These are phyloP conservation scores for Macrophomina phaseolina DNA, from an alignment of 2,329 filamentous ascomycete genomes.

Conservation along the genomic window DNA sequence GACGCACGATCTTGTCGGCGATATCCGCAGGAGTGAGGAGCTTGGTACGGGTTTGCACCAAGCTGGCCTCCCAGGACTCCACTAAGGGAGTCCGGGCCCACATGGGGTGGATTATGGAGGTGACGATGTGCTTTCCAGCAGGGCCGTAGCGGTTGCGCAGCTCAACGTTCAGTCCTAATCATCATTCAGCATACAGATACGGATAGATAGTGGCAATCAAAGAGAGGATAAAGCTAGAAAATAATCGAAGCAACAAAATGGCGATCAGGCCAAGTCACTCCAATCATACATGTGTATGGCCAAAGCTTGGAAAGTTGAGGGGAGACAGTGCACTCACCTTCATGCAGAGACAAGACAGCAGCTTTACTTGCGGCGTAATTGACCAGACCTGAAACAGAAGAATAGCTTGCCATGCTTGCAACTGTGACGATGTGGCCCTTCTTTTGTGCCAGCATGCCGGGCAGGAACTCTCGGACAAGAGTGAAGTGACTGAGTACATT, in stretches of 20 bases:
- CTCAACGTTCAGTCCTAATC: conserved; percentile 36
- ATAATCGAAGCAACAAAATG: neutral
- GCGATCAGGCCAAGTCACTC: too few relatives aligned
- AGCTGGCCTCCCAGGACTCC: conserved; percentile 30
- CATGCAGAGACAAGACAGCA: conserved; percentile 38
- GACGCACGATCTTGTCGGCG: conserved; percentile 34
- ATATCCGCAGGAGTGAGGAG: conserved; percentile 34
- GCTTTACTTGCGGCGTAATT: conserved; percentile 40
- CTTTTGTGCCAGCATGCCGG: conserved; percentile 37
- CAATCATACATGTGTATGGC: too few relatives aligned
- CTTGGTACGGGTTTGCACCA: conserved; percentile 31
- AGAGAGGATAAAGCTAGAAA: too few relatives aligned
- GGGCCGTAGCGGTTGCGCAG: conserved; percentile 35
- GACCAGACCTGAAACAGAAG: conserved; percentile 34
- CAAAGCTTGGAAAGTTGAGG: too few relatives aligned
- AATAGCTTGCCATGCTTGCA: conserved; percentile 39
- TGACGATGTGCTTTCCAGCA: conserved; percentile 37
- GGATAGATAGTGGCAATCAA: too few relatives aligned
- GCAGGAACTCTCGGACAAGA: conserved; percentile 39
- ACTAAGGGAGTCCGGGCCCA: conserved; percentile 39
- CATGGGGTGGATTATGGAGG: conserved; percentile 37
- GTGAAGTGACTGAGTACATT: conserved; percentile 39
- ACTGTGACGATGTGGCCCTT: conserved; percentile 41
- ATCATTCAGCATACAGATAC: neutral
- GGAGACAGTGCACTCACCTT: conserved; percentile 30